Conservation (phyloP, 768 basidiomycete species). For the Suillus fuscotomentosus region DNA sequence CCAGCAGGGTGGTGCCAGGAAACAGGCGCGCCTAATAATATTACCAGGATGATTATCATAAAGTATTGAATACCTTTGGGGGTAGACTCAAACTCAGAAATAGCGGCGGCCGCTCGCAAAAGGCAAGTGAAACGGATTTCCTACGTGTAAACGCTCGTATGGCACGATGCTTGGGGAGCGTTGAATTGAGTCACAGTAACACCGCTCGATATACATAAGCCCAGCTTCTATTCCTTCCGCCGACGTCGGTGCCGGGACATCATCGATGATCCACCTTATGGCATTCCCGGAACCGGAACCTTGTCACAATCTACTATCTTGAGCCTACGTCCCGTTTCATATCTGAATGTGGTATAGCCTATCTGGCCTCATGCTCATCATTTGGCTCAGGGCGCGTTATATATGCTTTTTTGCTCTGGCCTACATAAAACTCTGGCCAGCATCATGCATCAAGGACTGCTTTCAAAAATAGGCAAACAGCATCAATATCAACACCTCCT, state of each 20-base stretch:
- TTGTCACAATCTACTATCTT: neutral
- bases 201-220: neutral
- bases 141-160: neutral
- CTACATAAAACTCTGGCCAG: neutral
- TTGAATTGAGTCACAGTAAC: neutral
- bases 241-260: constrained; percentile 1
- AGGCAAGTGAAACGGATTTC: neutral
- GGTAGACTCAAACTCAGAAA: neutral
- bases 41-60: neutral
- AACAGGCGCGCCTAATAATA: neutral
- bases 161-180: neutral
- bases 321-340: neutral
- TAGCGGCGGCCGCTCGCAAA: neutral
- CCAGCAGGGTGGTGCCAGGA: neutral
- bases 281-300: neutral
- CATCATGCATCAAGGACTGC: neutral
- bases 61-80: neutral
- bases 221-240: neutral
- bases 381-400: neutral
- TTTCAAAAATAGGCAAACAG: neutral
- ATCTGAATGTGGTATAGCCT: neutral
- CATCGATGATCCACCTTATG: neutral
- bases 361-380: neutral
- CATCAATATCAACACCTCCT: neutral
- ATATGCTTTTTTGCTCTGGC: neutral